phyloP scores from a whole-genome alignment of 495 filamentous ascomycete genomes.

The Hypoxylon intermedium region DNA sequence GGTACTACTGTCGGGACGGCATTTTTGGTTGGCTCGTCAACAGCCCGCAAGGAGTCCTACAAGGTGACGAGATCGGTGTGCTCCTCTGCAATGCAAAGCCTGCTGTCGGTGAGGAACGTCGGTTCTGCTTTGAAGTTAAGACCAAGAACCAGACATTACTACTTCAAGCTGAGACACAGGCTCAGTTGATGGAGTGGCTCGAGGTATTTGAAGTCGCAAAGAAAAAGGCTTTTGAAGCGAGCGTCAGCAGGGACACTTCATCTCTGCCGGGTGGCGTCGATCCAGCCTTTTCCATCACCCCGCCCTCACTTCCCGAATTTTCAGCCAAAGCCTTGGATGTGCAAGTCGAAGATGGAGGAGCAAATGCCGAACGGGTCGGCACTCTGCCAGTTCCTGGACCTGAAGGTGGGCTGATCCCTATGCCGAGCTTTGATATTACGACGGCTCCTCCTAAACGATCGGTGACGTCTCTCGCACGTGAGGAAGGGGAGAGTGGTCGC shows the following conservation, averaged over 20 bases:
- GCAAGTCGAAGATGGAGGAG: slow-evolving; percentile 59
- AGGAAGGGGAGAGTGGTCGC: slow-evolving; percentile 69
- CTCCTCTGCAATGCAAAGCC: slow-evolving; percentile 90
- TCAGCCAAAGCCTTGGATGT: slow-evolving; percentile 76
- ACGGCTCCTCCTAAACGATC: slow-evolving; percentile 54
- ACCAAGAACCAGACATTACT: slow-evolving; percentile 92
- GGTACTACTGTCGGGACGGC: slow-evolving; percentile 94
- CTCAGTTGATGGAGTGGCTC: slow-evolving; percentile 90
- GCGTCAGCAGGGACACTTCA: slow-evolving; percentile 64
- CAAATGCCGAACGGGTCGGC: slow-evolving; percentile 41
- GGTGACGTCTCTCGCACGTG: slow-evolving; percentile 54
- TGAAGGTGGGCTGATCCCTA: slow-evolving; percentile 61
- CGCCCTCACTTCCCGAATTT: slow-evolving; percentile 86
- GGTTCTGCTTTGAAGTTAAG: slow-evolving; percentile 98
- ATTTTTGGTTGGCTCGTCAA: slow-evolving; percentile 97
- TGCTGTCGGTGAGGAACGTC: slow-evolving; percentile 87
- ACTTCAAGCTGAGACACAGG: slow-evolving; percentile 91
- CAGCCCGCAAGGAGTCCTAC: slow-evolving; percentile 84
- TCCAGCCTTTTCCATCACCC: slow-evolving; percentile 90
- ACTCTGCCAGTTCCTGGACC: slow-evolving; percentile 72
- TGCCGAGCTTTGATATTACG: slow-evolving; percentile 76
- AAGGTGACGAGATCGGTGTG: slow-evolving; percentile 95
- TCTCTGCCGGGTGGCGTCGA: slow-evolving; percentile 69
- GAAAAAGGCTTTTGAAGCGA: slow-evolving; percentile 81
- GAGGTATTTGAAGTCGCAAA: slow-evolving; percentile 91